phyloP scores from a whole-genome alignment of 2,329 filamentous ascomycete genomes.

The Paracorniculantispora psalliotae region DNA sequence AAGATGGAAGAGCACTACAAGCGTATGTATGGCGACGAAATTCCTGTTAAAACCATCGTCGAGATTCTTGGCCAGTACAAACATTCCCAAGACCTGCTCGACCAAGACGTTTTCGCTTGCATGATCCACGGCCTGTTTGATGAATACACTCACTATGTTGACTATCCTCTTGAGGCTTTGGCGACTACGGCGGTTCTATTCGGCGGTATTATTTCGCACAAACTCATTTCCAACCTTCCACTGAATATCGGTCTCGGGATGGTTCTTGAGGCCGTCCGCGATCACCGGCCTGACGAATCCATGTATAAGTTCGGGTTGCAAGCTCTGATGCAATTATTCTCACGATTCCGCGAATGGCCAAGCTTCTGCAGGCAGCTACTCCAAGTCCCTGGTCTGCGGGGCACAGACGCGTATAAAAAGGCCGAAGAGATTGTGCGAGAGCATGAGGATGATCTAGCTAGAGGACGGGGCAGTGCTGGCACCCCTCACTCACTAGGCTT shows the following conservation, averaged over 20 bases:
- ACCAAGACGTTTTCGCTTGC: constrained; percentile 94
- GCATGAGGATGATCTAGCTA: constrained; percentile 55
- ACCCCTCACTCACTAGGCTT: constrained; percentile 32
- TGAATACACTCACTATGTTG: constrained; percentile 91
- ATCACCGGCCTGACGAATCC: constrained; percentile 73
- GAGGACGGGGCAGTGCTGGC: constrained; percentile 49
- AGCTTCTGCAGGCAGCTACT: constrained; percentile 83
- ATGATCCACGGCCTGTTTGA: constrained; percentile 99
- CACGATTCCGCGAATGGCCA: constrained; percentile 87
- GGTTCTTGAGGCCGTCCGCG: constrained; percentile 93
- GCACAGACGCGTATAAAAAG: constrained; percentile 78
- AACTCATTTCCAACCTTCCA: constrained; percentile 82
- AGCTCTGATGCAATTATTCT: constrained; percentile 81
- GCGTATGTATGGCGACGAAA: constrained; percentile 91
- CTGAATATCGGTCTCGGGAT: constrained; percentile 93
- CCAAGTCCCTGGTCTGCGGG: constrained; percentile 74
- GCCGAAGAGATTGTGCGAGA: constrained; percentile 75
- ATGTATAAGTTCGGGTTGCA: constrained; percentile 99
- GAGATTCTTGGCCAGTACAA: constrained; percentile 83
- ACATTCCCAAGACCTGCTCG: constrained; percentile 71
- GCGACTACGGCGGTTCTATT: constrained; percentile 96
- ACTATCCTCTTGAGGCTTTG: constrained; percentile 92
- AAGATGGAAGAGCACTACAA: constrained; percentile 98
- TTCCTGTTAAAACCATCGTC: constrained; percentile 81
- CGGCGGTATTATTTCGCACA: constrained; percentile 91